A percentile compares a stretch with the other conserved stretches of the same genome.
Conservation (phyloP, 192 early-diverging fungal genomes). For the Geosiphon pyriformis region DNA sequence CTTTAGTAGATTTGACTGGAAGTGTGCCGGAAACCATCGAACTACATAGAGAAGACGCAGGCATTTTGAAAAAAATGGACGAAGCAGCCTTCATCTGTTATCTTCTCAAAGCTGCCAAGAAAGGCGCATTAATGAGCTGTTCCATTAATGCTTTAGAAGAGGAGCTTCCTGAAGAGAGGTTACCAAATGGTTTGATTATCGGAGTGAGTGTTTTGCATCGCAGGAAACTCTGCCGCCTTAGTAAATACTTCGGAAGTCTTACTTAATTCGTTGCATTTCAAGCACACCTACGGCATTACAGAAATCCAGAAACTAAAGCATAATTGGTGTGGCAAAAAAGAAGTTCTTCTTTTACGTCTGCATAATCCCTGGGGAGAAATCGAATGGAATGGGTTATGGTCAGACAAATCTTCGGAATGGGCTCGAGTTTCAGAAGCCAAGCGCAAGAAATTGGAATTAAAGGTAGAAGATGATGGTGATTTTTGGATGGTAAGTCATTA, state of each 20-base stretch:
- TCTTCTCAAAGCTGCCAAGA: conserved; percentile 17
- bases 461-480: conserved; percentile 30
- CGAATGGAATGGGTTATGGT: conserved; percentile 37
- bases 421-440: conserved; percentile 27
- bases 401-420: conserved; percentile 39
- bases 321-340: conserved; percentile 29
- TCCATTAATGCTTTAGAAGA: conserved; percentile 26
- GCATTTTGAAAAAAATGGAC: conserved; percentile 14
- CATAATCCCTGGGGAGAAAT: conserved; percentile 41
- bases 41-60: conserved; percentile 5
- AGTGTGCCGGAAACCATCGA: conserved; percentile 41
- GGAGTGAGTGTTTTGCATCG: conserved; percentile 17
- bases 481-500: conserved; percentile 44
- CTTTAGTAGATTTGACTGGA: conserved; percentile 41
- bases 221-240: neutral
- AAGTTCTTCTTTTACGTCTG: conserved; percentile 30
- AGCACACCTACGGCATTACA: conserved; percentile 39
- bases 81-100: conserved; percentile 30
- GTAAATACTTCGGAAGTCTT: conserved; percentile 4
- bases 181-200: conserved; percentile 29
- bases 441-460: conserved; percentile 31
- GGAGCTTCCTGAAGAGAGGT: conserved; percentile 5
- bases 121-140: conserved; percentile 39
- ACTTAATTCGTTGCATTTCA: too few species aligned
- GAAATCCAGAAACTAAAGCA: conserved; percentile 27